A percentile compares a stretch with the other conserved stretches of the same genome.
phyloP scores from a whole-genome alignment of 1,139 yeast species.

The Candida pseudocylindracea region DNA sequence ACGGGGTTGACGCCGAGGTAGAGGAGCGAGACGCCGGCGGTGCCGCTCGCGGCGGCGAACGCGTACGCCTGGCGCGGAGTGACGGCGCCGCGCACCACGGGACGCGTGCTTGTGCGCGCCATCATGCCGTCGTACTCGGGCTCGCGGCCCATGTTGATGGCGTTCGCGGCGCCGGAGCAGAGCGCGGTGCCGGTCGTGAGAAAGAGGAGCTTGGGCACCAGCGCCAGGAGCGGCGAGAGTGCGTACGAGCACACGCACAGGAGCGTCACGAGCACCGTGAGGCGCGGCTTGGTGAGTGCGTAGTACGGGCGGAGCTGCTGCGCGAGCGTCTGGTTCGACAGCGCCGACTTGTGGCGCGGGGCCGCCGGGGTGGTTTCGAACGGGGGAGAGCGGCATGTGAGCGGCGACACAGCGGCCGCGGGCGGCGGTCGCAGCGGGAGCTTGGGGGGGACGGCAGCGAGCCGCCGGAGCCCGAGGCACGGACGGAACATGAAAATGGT shows the following conservation, averaged over 20 bases:
- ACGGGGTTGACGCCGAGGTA: slow-evolving; percentile 69
- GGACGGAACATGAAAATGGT: too few relatives aligned
- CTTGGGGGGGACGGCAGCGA: too few relatives aligned
- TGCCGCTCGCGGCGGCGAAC: slow-evolving; percentile 60
- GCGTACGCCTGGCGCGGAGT: slow-evolving; percentile 55
- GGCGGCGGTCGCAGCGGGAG: too few relatives aligned
- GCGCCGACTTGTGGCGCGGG: slow-evolving; percentile 3
- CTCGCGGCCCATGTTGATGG: slow-evolving; percentile 93
- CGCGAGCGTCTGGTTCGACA: slow-evolving; percentile 1
- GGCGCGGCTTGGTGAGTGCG: slow-evolving; percentile 71
- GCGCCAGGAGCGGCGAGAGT: slow-evolving; percentile 60
- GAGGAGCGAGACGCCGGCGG: slow-evolving; percentile 44
- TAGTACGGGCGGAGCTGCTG: slow-evolving; percentile 26
- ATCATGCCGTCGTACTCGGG: slow-evolving; percentile 73
- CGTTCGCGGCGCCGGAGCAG: slow-evolving; percentile 87
- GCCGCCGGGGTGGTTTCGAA: slow-evolving; percentile 26
- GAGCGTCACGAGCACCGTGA: slow-evolving; percentile 71
- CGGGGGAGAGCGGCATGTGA: slow-evolving; percentile 11
- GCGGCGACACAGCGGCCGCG: too few relatives aligned
- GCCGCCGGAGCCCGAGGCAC: too few relatives aligned
- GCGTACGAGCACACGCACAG: slow-evolving; percentile 92
- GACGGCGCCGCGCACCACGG: slow-evolving; percentile 70
- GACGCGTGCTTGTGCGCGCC: slow-evolving; percentile 79
- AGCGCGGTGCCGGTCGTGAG: slow-evolving; percentile 72
- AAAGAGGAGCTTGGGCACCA: slow-evolving; percentile 44